Evolutionary conservation across 805 yeast genomes (phyloP), one percentile per base, ranked within the genome.

Genomic region (Saturnispora ahearnii): DNA sequence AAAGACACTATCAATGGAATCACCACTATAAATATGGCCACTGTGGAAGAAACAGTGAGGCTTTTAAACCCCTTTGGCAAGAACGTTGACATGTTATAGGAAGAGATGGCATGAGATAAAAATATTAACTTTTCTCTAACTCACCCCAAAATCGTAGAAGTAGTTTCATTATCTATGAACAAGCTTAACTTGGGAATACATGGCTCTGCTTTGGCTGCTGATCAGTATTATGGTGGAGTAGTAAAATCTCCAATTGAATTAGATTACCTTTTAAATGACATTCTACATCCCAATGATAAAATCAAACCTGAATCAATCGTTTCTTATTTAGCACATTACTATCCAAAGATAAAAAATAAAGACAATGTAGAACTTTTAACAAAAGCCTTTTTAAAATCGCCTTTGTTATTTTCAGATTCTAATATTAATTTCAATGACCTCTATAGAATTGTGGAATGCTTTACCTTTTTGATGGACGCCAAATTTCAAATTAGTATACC

Each of bases 401-500:
- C 78, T 0, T 51, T 60, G 59, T 71, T 61, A 44, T 62, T 62
- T 52, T 51, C 51, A 33, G 48, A 61, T n/a, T 32, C 51, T 8
- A 54, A 53, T 8, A 26, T 54, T n/a, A 51, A 61, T 1, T 66
- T 69, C 40, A 64, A 62, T 15, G 65, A 66, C 4, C 60, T 58
- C 24, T 71, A 73, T 52, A 59, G 65, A 46, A 64, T 76, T 1
- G 62, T 76, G 37, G 82, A 78, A 52, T 77, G 73, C 18, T 76
- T 73, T 61, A 73, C 71, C 52, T 67, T 70, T 43, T 61, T 77
- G 10, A 53, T 72, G 13, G 75, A 71, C 46, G 70, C 70, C 53
- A 78, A 78, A 57, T 65, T 69, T 51, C 66, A 65, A 51, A 61
- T 76, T 6, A 73, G 78, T 11, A 70, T 68, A 52, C 83, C 83